Conservation (phyloP, 495 filamentous ascomycete genomes). For the Penicillium samsonianum region DNA sequence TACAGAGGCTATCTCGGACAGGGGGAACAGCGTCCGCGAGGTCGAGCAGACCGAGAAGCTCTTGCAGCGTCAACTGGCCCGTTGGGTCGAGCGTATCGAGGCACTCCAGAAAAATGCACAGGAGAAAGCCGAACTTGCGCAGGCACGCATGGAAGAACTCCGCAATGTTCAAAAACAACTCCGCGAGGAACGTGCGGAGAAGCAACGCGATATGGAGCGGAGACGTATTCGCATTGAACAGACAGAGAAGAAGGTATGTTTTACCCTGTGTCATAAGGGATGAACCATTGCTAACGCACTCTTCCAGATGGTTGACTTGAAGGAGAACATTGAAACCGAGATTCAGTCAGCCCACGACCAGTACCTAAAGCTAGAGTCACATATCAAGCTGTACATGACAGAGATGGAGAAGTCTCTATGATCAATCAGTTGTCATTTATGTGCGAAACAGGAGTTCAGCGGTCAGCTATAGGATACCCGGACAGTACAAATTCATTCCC, state of each 20-base stretch:
- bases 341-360: conserved; percentile 84
- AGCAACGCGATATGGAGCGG: conserved; percentile 86
- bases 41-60: conserved; percentile 84
- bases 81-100: conserved; percentile 83
- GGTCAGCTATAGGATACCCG: conserved; percentile 49
- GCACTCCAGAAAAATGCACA: conserved; percentile 73
- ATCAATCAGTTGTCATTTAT: conserved; percentile 32
- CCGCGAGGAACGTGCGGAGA: conserved; percentile 80
- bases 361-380: conserved; percentile 93
- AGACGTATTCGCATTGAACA: conserved; percentile 91
- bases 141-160: conserved; percentile 87
- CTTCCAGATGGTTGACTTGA: conserved; percentile 87
- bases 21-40: conserved; percentile 84
- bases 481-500: conserved; percentile 30
- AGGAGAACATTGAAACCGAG: conserved; percentile 94
- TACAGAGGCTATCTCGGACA: conserved; percentile 81
- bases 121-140: conserved; percentile 76
- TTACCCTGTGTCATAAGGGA: background rate
- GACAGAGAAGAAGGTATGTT: conserved; percentile 92
- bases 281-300: conserved; percentile 13
- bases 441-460: conserved; percentile 41
- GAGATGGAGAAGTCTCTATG: conserved; percentile 95
- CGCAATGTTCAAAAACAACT: conserved; percentile 76
- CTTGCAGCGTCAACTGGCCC: conserved; percentile 77
- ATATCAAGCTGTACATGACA: conserved; percentile 95